These are phyloP conservation scores for Raffaelea deltoideospora DNA, from an alignment of 2,329 filamentous ascomycete genomes.

Conservation along the genomic window DNA sequence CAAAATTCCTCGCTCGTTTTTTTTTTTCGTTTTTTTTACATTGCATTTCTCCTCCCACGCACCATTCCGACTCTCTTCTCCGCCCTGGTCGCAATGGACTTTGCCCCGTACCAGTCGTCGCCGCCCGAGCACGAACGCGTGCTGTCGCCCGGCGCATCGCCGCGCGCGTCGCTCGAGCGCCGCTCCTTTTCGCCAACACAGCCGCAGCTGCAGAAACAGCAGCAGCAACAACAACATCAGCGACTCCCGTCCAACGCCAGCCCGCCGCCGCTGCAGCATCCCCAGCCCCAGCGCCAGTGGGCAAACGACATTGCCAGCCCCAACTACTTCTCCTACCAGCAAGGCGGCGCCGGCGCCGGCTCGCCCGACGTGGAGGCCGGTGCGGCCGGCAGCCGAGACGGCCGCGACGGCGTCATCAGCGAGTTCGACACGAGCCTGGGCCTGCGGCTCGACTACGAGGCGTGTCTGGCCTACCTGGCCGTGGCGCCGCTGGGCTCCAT, in stretches of 20 bases:
- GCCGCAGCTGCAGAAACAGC: slow-evolving; percentile 21
- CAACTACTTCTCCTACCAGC: slow-evolving; percentile 15
- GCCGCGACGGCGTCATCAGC: slow-evolving; percentile 43
- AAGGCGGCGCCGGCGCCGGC: slow-evolving; percentile 9
- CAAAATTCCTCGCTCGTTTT: too few species aligned
- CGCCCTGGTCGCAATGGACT: slow-evolving; percentile 49
- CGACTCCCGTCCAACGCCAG: slow-evolving; percentile 22
- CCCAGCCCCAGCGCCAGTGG: slow-evolving; percentile 44
- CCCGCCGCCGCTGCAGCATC: slow-evolving; percentile 32
- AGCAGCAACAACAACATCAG: too few species aligned
- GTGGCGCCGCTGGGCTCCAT: slow-evolving; percentile 79
- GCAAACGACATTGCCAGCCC: slow-evolving; percentile 24
- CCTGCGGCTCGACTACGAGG: slow-evolving; percentile 76
- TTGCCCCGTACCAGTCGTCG: slow-evolving; percentile 91
- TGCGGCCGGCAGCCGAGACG: slow-evolving; percentile 25
- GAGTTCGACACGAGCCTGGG: slow-evolving; percentile 88
- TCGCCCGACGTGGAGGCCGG: slow-evolving; percentile 10
- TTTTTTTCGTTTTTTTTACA: background rate
- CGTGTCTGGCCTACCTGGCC: slow-evolving; percentile 73
- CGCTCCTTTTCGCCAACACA: slow-evolving; percentile 35
- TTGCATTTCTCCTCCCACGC: background rate
- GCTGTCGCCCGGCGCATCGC: slow-evolving; percentile 54
- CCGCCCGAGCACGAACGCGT: slow-evolving; percentile 73
- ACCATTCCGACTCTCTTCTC: background rate
- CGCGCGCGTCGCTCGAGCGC: slow-evolving; percentile 43